Base-by-base conservation (phyloP, 192 early-diverging fungal genomes). In the Gonapodya prolifera region DNA sequence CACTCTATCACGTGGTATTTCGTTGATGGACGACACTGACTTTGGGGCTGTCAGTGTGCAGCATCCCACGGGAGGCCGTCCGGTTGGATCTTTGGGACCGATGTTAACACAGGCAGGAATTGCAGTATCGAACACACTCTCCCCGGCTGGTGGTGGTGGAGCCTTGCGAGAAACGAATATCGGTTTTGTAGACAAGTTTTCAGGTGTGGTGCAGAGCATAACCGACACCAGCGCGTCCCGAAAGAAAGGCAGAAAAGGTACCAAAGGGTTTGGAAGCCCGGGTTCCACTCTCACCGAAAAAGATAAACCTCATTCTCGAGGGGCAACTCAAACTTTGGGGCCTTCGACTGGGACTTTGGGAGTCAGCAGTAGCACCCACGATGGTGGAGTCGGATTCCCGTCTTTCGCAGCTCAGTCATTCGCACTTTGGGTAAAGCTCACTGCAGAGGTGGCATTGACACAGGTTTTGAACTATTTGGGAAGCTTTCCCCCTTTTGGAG, bases 381-480 rank as follows among this genome's bases (percentile, higher is more conserved):
- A 88, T 78, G 81, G 75, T 0, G 86, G 84, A 0, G 76, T 87
- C 33, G 87, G 87, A 0, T 33, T 88, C 1, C 80, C 85, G 1
- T 86, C 87, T 29, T 88, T 88, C 82, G 87, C 87, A 8, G 81
- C 71, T 34, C 77, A 87, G 74, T 80, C 82, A 17, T 77, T 85
- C 70, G 86, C 89, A 70, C 78, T 87, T 0, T 81, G 83, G 34
- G 89, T 95, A 1, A 91, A 94, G 75, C 82, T 85, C 75, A 88
- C 91, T 2, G 92, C 94, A 0, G 94, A 95, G 35, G 84, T 87
- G 70, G 89, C 88, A 34, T 85, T 95, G 87, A 82, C 86, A 0
- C 86, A 89, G 36, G 83, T 95, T 70, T 79, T 89, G 69, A 93
- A 91, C 78, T 88, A 90, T 70, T 81, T 93, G 0, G 91, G 91